phyloP scores from a whole-genome alignment of 192 early-diverging fungal species.

The Coemansia sp. region DNA sequence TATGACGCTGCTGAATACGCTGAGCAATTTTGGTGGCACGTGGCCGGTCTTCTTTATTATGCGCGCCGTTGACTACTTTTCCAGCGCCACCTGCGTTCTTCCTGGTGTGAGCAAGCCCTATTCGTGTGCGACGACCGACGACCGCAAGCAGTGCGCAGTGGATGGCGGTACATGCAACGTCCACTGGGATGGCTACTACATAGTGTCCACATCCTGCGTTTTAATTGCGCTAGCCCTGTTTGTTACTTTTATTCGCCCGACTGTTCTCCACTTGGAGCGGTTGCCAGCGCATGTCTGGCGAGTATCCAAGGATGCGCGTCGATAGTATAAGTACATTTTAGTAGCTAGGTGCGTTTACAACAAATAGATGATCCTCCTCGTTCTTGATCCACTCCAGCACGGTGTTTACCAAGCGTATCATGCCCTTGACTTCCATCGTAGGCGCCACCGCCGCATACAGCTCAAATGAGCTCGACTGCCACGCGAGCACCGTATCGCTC shows the following conservation, averaged over 20 bases:
- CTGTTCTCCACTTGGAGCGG: constrained; percentile 59
- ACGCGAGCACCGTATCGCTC: constrained; percentile 27
- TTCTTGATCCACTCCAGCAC: constrained; percentile 76
- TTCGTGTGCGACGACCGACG: constrained; percentile 64
- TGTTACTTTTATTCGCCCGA: constrained; percentile 60
- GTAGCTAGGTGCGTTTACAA: constrained; percentile 72
- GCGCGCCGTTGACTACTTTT: constrained; percentile 86
- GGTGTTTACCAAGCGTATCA: constrained; percentile 64
- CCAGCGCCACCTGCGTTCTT: constrained; percentile 70
- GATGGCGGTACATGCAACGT: constrained; percentile 68
- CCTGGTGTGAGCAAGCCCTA: constrained; percentile 50
- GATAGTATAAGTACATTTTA: constrained; percentile 23
- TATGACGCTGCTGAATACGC: constrained; percentile 87
- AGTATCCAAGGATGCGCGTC: constrained; percentile 37
- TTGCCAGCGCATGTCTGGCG: constrained; percentile 49
- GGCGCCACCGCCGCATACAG: constrained; percentile 69
- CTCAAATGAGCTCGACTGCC: constrained; percentile 68
- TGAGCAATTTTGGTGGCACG: constrained; percentile 96
- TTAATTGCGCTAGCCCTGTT: constrained; percentile 65
- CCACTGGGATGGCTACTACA: constrained; percentile 84
- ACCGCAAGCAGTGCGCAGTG: constrained; percentile 60
- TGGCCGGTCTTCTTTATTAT: constrained; percentile 95
- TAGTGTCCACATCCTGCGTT: constrained; percentile 69
- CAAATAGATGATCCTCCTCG: constrained; percentile 72
- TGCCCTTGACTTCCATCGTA: constrained; percentile 58